Conservation (phyloP, 2,329 filamentous ascomycete genomes). For the Sclerotinia subarctica region DNA sequence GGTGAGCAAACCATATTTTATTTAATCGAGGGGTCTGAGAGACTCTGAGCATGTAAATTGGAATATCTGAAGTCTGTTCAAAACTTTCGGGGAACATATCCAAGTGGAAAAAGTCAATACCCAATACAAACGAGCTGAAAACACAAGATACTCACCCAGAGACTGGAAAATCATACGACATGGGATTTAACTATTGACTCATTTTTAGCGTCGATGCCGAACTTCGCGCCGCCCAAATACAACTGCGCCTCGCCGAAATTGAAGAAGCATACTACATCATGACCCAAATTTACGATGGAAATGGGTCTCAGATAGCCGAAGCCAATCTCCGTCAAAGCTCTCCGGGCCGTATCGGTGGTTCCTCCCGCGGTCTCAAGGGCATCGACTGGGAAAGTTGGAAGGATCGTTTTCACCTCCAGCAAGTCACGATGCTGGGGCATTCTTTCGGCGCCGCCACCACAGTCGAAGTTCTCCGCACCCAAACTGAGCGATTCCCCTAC, state of each 20-base stretch:
- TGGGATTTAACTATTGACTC: neutral
- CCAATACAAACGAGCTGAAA: neutral
- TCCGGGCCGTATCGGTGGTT: constrained; percentile 54
- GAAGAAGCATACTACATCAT: constrained; percentile 60
- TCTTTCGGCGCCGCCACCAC: constrained; percentile 65
- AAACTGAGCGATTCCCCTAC: constrained; percentile 50
- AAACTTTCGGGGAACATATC: neutral
- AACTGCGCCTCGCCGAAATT: constrained; percentile 61
- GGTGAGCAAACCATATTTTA: constrained; percentile 32
- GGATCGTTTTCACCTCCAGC: constrained; percentile 51
- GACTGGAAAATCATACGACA: neutral
- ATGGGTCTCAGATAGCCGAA: constrained; percentile 49
- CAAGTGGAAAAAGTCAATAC: neutral
- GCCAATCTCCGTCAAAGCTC: constrained; percentile 52
- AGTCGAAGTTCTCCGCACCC: constrained; percentile 56
- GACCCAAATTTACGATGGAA: constrained; percentile 51
- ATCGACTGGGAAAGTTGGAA: constrained; percentile 56
- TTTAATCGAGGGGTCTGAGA: too few relatives aligned
- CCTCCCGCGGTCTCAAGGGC: constrained; percentile 55
- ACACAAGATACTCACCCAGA: neutral
- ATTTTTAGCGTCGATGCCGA: constrained; percentile 52
- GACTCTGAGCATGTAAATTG: neutral
- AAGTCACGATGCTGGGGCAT: constrained; percentile 62
- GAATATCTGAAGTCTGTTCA: neutral
- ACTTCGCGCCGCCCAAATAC: constrained; percentile 58